These are phyloP conservation scores for Nematodospora anomalae DNA, from an alignment of 1,139 yeast species.

Conservation along the genomic window DNA sequence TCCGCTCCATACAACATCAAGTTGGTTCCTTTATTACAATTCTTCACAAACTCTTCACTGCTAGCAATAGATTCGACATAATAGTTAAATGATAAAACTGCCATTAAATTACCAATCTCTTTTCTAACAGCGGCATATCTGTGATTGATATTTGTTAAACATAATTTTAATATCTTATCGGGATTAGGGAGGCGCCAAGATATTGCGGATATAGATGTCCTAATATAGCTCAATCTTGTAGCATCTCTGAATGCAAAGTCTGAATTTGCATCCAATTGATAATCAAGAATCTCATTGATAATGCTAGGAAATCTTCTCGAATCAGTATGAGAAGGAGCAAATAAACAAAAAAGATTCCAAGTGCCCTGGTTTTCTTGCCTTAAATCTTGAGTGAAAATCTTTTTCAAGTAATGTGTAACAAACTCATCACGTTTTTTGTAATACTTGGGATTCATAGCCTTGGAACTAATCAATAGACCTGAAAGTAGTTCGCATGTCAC, in stretches of 20 bases:
- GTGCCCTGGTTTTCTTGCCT: slow-evolving; percentile 75
- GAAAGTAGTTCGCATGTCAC: slow-evolving; percentile 60
- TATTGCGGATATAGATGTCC: slow-evolving; percentile 52
- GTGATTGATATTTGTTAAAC: slow-evolving; percentile 54
- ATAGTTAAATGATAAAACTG: slow-evolving; percentile 54
- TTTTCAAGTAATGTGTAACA: slow-evolving; percentile 41
- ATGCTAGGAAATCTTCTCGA: slow-evolving; percentile 64
- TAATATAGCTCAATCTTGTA: slow-evolving; percentile 58
- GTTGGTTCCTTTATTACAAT: slow-evolving; percentile 26
- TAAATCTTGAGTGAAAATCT: slow-evolving; percentile 57
- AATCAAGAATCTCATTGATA: slow-evolving; percentile 45
- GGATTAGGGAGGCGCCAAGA: slow-evolving; percentile 61
- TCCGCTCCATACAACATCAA: slow-evolving; percentile 25
- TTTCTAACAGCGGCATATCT: slow-evolving; percentile 77
- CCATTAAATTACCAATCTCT: slow-evolving; percentile 66
- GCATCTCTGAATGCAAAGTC: slow-evolving; percentile 71
- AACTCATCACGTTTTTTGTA: slow-evolving; percentile 45
- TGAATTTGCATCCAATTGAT: slow-evolving; percentile 50
- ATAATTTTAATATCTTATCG: slow-evolving; percentile 45
- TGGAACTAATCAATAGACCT: slow-evolving; percentile 56
- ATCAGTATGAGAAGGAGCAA: slow-evolving; percentile 69
- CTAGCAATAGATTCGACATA: slow-evolving; percentile 50
- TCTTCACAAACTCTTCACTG: slow-evolving; percentile 43
- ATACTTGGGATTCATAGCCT: slow-evolving; percentile 27
- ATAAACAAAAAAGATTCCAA: slow-evolving; percentile 79